Base-by-base conservation (phyloP, 768 basidiomycete genomes). In the Pisolithus marmoratus region DNA sequence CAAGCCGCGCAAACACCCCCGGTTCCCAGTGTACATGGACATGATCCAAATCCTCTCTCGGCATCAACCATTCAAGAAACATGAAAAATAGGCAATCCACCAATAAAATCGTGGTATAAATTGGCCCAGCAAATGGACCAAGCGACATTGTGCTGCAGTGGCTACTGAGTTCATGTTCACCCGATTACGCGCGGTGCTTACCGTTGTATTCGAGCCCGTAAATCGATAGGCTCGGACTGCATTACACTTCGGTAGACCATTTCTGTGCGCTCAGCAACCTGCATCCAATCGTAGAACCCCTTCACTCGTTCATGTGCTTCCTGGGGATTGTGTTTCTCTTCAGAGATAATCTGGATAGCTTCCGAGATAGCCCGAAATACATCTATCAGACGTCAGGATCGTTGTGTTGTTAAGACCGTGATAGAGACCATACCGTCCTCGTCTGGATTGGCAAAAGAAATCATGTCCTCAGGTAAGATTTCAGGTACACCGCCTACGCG, bases 401-500 rank as follows among this genome's bases (percentile, higher is more conserved):
- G 15, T 29, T 22, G 7, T 22, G n/a, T 37, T 3, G 49, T 7
- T 17, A 6, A 12, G 48, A 43, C 44, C 7, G 27, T 9, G 17
- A 52, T 7, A 19, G 41, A 48, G 22, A 29, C 69, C 81, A 29
- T 48, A 94, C 95, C 95, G 58, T 96, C 92, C 68, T 91, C 93
- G 38, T 97, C 90, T 0, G 95, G 93, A 50, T 84, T 81, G 0
- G 94, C 92, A 62, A 98, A 96, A 46, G 90, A 91, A 53, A 98
- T 93, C 89, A 97, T 90, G 58, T 95, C 91, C 52, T 83, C 73
- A 0, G 96, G 96, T 14, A 99, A 72, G 50, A 98, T 88, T 67
- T 98, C 96, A 0, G 95, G 92, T 0, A 97, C 90, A 1, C 96
- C 96, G 0, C 96, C 96, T 0, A 97, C 95, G 41, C 84, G 82